Base-by-base conservation (phyloP, 768 basidiomycete genomes). In the Phallus indusiatus region DNA sequence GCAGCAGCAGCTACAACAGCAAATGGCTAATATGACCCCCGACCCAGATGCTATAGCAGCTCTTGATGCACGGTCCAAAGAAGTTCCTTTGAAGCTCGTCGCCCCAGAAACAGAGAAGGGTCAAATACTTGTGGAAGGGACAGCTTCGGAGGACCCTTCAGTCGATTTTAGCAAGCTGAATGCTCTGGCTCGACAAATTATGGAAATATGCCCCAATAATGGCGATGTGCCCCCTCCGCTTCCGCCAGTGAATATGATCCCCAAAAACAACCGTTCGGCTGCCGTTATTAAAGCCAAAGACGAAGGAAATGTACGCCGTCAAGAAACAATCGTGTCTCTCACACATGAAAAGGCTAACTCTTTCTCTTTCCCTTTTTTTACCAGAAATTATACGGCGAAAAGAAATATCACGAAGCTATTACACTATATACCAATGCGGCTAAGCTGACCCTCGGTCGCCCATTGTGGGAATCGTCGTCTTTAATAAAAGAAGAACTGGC, bases 401-500 rank as follows among this genome's bases (percentile, higher is more conserved):
- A 80, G n/a, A 77, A 87, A 52, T 82, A 83, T 67, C 74, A 71
- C 11, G 78, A 83, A 54, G 92, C 95, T 1, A 82, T 94, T 62
- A 74, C 80, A 61, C 80, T 84, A 37, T 98, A 98, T 73, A 85
- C 82, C 18, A 79, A 83, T 60, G 90, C 92, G 36, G 84, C 87
- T 10, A 78, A 78, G 62, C 76, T 92, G 37, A 92, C 93, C 0
- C 72, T 83, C 0, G 85, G 88, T 62, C 81, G 95, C 22, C 87
- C 92, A 1, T 84, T 89, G 42, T 97, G 94, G 90, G 95, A 98
- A 69, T 75, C 81, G n/a, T 83, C 85, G 58, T 80, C 81, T 34
- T 68, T 90, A 62, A 82, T 90, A 73, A 82, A 90, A 59, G 96
- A 99, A 64, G 96, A 99, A 67, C 79, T 96, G 51, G 87, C 90